Evolutionary conservation across 805 yeast species (phyloP), one percentile per base, ranked within the genome.

Genomic region (Yarrowia sp.): DNA sequence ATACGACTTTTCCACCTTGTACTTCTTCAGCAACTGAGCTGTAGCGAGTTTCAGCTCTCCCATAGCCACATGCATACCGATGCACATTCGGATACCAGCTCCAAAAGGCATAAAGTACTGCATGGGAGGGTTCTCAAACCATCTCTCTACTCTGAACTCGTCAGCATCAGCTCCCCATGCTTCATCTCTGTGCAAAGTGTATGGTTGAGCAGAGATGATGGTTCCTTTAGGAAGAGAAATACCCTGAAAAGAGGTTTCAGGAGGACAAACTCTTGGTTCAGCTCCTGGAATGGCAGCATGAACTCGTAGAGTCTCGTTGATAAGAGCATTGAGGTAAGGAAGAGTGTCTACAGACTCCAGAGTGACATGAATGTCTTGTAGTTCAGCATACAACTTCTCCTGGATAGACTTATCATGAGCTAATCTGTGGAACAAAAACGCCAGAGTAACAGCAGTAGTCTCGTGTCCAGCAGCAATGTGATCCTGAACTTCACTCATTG

Each of bases 381-480:
- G 43, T n/a, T 51, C 58, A 14, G 58, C 58, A 10, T 36, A 51
- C 43, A 51, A 18, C 43, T 51, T 51, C 9, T 51, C 58, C 14
- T 51, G 58, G 35, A 51, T 51, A 8, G 42, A 8, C 14, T 22
- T 51, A 10, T 51, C 58, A 22, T 36, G 58, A 92, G 75, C 62
- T 83, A 86, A 1, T 90, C 43, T 36, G 17, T 51, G 58, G 58
- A 51, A 51, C 62, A 84, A 74, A 71, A 82, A 88, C 0, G 89
- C 78, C 66, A 87, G 72, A n/a, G 86, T 84, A 7, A 84, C 80
- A 0, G 88, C 90, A 0, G 89, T 86, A 5, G 92, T 87, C 71
- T 87, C 88, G 71, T 88, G 92, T 3, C 92, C 92, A 0, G 92
- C 92, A 51, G 88, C 86, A 42, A 87, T 79, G 71, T 87, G 90